A percentile compares a stretch with the other conserved stretches of the same genome.
Conservation (phyloP, 352 stramenopile species). For the Pythium plurisporium region DNA sequence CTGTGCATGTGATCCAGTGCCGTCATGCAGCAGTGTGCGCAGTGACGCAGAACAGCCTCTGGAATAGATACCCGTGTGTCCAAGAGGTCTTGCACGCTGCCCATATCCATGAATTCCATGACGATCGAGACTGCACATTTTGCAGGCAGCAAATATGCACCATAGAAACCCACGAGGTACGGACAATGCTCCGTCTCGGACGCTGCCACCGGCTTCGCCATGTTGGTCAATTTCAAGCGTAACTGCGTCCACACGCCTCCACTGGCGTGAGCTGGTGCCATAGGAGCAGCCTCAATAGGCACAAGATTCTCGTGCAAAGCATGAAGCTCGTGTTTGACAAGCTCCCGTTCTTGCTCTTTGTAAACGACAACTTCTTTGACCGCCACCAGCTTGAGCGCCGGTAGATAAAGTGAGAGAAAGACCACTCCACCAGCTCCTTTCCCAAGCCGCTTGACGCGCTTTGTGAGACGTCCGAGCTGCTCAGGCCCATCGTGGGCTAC, state of each 20-base stretch:
- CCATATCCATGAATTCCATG: slow-evolving; percentile 93
- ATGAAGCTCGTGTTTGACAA: slow-evolving; percentile 86
- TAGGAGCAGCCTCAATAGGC: slow-evolving; percentile 35
- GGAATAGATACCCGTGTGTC: slow-evolving; percentile 41
- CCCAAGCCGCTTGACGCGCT: slow-evolving; percentile 63
- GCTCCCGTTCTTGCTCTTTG: slow-evolving; percentile 71
- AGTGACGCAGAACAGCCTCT: slow-evolving; percentile 61
- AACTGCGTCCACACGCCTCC: slow-evolving; percentile 13
- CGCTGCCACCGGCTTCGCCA: neutral
- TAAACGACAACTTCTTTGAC: slow-evolving; percentile 85
- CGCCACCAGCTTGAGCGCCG: slow-evolving; percentile 76
- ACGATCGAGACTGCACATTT: slow-evolving; percentile 81
- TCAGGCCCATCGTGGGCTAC: slow-evolving; percentile 70
- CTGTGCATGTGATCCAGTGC: slow-evolving; percentile 85
- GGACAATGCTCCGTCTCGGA: slow-evolving; percentile 35
- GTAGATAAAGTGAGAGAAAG: slow-evolving; percentile 79
- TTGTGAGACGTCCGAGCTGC: slow-evolving; percentile 57
- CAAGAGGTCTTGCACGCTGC: slow-evolving; percentile 77
- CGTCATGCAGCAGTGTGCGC: slow-evolving; percentile 75
- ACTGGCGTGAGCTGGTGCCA: neutral
- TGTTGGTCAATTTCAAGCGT: slow-evolving; percentile 8
- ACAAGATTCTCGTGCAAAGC: slow-evolving; percentile 82
- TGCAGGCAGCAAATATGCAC: slow-evolving; percentile 74
- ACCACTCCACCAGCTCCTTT: slow-evolving; percentile 85
- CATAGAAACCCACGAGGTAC: slow-evolving; percentile 88